A percentile compares a stretch with the other conserved stretches of the same genome.
Conservation (phyloP, 2,329 filamentous ascomycete species). For the Nigrospora oryzae region DNA sequence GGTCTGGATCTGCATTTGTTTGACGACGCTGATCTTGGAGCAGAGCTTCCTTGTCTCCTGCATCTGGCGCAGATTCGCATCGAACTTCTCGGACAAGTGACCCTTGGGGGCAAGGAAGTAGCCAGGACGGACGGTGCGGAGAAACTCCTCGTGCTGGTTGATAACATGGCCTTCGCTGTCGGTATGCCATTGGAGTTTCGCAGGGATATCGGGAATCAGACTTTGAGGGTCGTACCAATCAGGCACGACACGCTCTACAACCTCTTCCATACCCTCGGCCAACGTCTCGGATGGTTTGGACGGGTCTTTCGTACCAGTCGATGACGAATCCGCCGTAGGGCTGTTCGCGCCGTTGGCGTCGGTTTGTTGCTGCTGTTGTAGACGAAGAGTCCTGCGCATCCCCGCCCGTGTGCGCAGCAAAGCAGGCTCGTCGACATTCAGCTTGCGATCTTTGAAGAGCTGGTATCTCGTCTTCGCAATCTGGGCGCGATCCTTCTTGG, state of each 20-base stretch:
- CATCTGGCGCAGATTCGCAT: slow-evolving; percentile 87
- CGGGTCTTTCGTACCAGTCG: slow-evolving; percentile 38
- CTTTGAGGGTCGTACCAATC: slow-evolving; percentile 91
- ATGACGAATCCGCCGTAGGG: slow-evolving; percentile 31
- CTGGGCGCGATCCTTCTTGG: slow-evolving; percentile 86
- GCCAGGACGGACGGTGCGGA: slow-evolving; percentile 67
- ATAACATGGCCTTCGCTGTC: slow-evolving; percentile 84
- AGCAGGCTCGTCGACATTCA: slow-evolving; percentile 83
- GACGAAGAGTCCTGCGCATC: slow-evolving; percentile 81
- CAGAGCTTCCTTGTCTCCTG: slow-evolving; percentile 95
- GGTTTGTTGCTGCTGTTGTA: slow-evolving; percentile 68
- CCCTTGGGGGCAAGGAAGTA: slow-evolving; percentile 70
- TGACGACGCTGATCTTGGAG: slow-evolving; percentile 94
- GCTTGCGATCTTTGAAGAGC: slow-evolving; percentile 74
- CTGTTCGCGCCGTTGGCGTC: slow-evolving; percentile 37
- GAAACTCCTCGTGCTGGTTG: slow-evolving; percentile 77
- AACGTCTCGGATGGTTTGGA: slow-evolving; percentile 61
- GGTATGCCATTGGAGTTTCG: slow-evolving; percentile 77
- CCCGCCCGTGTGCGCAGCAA: slow-evolving; percentile 75
- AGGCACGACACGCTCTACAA: slow-evolving; percentile 75
- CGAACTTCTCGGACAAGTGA: slow-evolving; percentile 68
- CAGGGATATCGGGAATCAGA: slow-evolving; percentile 74
- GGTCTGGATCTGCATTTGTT: slow-evolving; percentile 98
- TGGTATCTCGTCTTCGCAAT: slow-evolving; percentile 79
- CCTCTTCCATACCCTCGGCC: slow-evolving; percentile 89